Base-by-base conservation (phyloP, 139 green algal species). In the Chlamydomonas sp. region DNA sequence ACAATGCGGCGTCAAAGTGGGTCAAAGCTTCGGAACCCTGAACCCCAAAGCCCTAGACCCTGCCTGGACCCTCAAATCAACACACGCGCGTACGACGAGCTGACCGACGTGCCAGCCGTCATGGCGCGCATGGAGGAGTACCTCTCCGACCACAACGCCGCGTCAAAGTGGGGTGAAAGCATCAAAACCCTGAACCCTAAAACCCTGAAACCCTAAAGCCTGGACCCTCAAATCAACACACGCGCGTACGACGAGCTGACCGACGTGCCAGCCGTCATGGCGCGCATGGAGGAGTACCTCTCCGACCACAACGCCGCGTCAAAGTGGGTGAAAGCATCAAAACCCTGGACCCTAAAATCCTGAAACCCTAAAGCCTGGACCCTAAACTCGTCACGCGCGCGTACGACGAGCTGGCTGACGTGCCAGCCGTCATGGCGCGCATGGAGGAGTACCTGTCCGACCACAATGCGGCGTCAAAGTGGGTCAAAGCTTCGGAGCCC, bases 381-480 rank as follows among this genome's bases (percentile, higher is more conserved):
- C n/a, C n/a, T n/a, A n/a, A n/a, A n/a, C n/a, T n/a, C n/a, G n/a
- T n/a, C n/a, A n/a, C n/a, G n/a, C n/a, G 70, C 6, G 5, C 34
- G 31, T 75, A 75, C 34, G 60, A 75, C 26, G 70, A 75, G 60
- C 38, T 76, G 5, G 67, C 16, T 22, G 76, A 81, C 43, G 61
- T 73, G 28, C 2, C 48, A 16, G 34, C 64, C 16, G 49, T 81
- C 1, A 78, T 73, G 0, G 8, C 38, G 5, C 71, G 76, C 34
- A 57, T 93, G 58, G 84, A 90, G 65, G 81, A 86, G 39, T 84
- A 85, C 63, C 76, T 86, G 4, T 48, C 67, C 16, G 87, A 93
- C 64, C 78, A 91, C 81, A 93, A 93, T 60, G 81, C 72, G 59
- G 81, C 79, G 59, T 85, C 75, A 73, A 92, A 90, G 77, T 68